A percentile compares a stretch with the other conserved stretches of the same genome.
phyloP scores from a whole-genome alignment of 2,329 filamentous ascomycete species.

The Aspergillus sp. region DNA sequence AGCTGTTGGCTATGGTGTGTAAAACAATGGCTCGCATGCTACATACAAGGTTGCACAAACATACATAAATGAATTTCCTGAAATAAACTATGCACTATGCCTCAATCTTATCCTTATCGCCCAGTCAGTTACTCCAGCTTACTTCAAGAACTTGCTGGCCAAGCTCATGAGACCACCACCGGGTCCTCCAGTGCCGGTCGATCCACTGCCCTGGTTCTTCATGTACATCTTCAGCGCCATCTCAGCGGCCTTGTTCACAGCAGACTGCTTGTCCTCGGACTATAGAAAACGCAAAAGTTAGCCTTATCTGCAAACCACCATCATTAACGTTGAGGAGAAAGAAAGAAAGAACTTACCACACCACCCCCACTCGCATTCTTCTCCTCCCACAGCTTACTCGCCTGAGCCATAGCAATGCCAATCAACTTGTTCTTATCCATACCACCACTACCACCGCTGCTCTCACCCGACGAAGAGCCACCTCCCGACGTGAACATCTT shows the following conservation, averaged over 20 bases:
- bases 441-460: conserved; percentile 23
- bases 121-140: not conserved
- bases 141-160: conserved; percentile 60
- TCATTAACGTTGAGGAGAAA: not conserved
- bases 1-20: too few species aligned
- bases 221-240: conserved; percentile 90
- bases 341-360: conserved; percentile 42
- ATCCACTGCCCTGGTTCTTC: conserved; percentile 65
- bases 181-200: conserved; percentile 46
- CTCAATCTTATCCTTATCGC: not conserved
- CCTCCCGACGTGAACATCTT: conserved; percentile 66
- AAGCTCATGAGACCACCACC: conserved; percentile 57
- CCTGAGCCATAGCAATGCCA: conserved; percentile 83
- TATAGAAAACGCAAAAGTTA: conserved; percentile 16
- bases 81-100: too few species aligned
- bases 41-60: not conserved
- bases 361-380: conserved; percentile 54
- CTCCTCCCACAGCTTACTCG: conserved; percentile 71
- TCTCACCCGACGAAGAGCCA: not conserved
- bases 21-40: not conserved
- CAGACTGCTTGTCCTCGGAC: conserved; percentile 74
- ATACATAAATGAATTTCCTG: not conserved
- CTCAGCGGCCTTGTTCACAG: conserved; percentile 75
- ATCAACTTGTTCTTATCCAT: conserved; percentile 75
- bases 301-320: not conserved